Conservation (phyloP, 2,329 filamentous ascomycete species). For the Fusarium mundagurra region DNA sequence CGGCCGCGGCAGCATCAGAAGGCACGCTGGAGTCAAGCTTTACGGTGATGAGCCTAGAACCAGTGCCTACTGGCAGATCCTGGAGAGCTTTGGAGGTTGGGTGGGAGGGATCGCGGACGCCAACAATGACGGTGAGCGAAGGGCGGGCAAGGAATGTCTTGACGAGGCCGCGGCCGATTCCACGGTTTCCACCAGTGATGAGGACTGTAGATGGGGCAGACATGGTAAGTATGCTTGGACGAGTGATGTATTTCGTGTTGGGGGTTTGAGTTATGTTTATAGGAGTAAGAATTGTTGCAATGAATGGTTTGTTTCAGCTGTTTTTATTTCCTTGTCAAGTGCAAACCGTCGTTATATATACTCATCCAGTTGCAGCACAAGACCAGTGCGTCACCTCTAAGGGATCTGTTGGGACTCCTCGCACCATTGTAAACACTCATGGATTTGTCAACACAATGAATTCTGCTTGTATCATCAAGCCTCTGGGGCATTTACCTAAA, state of each 20-base stretch:
- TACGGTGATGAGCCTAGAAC: not conserved
- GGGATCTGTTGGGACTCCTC: not conserved
- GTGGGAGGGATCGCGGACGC: not conserved
- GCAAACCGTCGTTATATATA: no score
- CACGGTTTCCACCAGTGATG: slow-evolving; percentile 1
- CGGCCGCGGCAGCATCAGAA: not conserved
- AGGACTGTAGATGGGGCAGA: not conserved
- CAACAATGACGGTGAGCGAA: not conserved
- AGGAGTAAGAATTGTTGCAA: accelerated
- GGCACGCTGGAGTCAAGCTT: not conserved
- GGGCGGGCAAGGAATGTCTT: not conserved
- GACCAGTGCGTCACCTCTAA: accelerated
- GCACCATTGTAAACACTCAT: accelerated
- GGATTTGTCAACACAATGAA: not conserved
- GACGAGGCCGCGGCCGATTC: not conserved
- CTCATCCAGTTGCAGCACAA: accelerated
- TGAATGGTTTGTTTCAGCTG: not conserved
- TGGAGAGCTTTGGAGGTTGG: not conserved
- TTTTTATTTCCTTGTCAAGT: accelerated
- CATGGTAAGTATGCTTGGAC: not conserved
- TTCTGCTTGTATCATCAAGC: accelerated
- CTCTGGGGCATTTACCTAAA: not conserved
- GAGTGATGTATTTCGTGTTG: no score
- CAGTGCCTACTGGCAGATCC: not conserved
- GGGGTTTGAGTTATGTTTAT: accelerated